Base-by-base conservation (phyloP, 1,284 basidiomycete genomes). In the Termitomyces sp. region DNA sequence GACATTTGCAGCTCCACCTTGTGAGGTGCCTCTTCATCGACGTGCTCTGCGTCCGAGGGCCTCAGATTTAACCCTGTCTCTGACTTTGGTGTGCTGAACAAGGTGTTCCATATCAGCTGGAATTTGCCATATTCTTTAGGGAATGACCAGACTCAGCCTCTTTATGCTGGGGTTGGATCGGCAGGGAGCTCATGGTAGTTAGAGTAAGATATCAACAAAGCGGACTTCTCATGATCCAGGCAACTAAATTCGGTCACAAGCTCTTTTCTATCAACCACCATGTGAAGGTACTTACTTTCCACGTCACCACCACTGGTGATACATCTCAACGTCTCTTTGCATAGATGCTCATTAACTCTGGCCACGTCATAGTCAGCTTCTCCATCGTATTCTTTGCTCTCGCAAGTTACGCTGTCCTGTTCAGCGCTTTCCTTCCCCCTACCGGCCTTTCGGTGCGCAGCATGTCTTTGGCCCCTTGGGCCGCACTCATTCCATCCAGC, bases 371-470 rank as follows among this genome's bases (percentile, higher is more conserved):
- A 62, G 62, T 87, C 54, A 58, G 67, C 19, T 61, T 73, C 36
- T 78, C 85, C 40, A 54, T 71, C 28, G 46, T 77, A 5, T 83
- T 90, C 64, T 79, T 89, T 62, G 49, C 76, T 13, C 15, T 85
- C 48, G 82, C 81, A 42, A 76, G 76, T 56, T 86, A 89, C 69
- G 81, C 83, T 19, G 70, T 85, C 43, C 71, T 90, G 42, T 75
- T 88, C 64, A 83, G 84, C 64, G 78, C 83, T 26, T 81, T 88
- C 63, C 64, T 83, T 47, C 82, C 85, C 40, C 61, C 67, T n/a
- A 75, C 78, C 5, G 73, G 75, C 31, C 68, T 82, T 53, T 64
- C 64, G 55, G 86, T 86, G 63, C 48, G 82, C 73, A 43, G n/a
- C 50, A 38, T 50, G 8, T 26, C 28, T 46, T 13, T n/a, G 8